These are phyloP conservation scores for Amesomyces nigricolor DNA, from an alignment of 2,329 filamentous ascomycete species.

Conservation along the genomic window DNA sequence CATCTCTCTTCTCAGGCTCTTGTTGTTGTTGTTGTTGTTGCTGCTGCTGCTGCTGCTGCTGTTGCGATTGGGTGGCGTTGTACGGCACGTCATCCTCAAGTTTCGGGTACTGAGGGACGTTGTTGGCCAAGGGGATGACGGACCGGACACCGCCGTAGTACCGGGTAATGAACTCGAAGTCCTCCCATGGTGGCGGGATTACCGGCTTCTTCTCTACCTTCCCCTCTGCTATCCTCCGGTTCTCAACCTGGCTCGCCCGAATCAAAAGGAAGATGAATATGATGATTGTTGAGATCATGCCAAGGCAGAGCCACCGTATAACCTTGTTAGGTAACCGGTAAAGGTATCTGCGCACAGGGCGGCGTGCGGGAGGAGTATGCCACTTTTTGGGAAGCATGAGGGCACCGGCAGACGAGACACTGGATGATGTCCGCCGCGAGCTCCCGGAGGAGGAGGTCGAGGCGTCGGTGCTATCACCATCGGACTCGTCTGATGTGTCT, in stretches of 20 bases:
- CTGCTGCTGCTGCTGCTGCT: slow-evolving; percentile 13
- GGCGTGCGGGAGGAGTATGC: slow-evolving; percentile 28
- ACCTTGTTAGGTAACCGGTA: slow-evolving; percentile 68
- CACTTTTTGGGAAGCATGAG: slow-evolving; percentile 41
- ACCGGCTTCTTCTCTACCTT: slow-evolving; percentile 54
- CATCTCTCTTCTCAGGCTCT: slow-evolving; percentile 14
- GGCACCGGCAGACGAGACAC: slow-evolving; percentile 37
- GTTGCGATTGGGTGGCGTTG: slow-evolving; percentile 28
- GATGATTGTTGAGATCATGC: slow-evolving; percentile 61
- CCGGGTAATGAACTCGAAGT: slow-evolving; percentile 75
- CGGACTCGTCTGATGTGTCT: slow-evolving; percentile 35
- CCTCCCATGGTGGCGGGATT: slow-evolving; percentile 71
- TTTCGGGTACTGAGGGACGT: slow-evolving; percentile 75
- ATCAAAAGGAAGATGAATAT: slow-evolving; percentile 73
- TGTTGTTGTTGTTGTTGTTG: slow-evolving; percentile 9
- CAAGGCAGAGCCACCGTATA: slow-evolving; percentile 71
- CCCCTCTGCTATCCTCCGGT: slow-evolving; percentile 52
- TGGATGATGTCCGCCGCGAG: slow-evolving; percentile 50
- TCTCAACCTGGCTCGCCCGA: slow-evolving; percentile 66
- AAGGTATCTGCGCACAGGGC: slow-evolving; percentile 34
- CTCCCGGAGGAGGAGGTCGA: slow-evolving; percentile 39
- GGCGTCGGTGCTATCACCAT: slow-evolving; percentile 37
- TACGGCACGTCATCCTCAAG: slow-evolving; percentile 52
- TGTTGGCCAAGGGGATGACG: slow-evolving; percentile 59
- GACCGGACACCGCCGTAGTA: slow-evolving; percentile 86